These are phyloP conservation scores for Diospyros kaki DNA, from an alignment of 148 eudicot species.

Conservation along the genomic window DNA sequence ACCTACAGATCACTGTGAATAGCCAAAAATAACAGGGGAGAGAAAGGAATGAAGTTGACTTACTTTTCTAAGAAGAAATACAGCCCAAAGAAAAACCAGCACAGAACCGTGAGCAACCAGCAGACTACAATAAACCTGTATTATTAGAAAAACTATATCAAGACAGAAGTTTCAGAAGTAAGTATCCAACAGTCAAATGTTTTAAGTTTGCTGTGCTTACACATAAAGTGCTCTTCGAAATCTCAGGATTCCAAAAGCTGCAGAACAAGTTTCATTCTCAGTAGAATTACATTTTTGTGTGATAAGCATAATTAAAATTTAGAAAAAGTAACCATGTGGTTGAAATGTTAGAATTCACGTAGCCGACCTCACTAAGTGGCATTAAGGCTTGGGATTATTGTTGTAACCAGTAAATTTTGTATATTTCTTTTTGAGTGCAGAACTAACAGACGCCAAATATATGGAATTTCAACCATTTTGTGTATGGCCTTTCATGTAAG, in stretches of 20 bases:
- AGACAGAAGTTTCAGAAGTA: background rate
- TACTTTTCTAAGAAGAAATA: conserved; percentile 66
- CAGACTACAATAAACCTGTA: conserved; percentile 48
- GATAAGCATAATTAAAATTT: too few species aligned
- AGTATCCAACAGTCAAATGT: background rate
- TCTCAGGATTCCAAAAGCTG: conserved; percentile 54
- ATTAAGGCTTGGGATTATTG: background rate
- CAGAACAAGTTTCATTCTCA: conserved; percentile 14
- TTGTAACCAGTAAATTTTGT: background rate
- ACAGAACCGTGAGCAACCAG: conserved; percentile 52
- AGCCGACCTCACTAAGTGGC: too few species aligned
- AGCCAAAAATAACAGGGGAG: background rate
- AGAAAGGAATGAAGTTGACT: conserved; percentile 2
- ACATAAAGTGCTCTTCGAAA: conserved; percentile 23
- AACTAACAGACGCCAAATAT: background rate
- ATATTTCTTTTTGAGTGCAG: background rate
- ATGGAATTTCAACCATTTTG: background rate
- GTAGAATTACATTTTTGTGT: background rate
- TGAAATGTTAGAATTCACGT: too few species aligned
- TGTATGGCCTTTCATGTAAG: background rate
- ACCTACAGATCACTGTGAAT: background rate
- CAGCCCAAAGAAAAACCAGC: conserved; percentile 65
- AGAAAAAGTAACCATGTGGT: too few species aligned
- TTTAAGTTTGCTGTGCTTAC: conserved; percentile 35
- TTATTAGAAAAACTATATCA: background rate